Base-by-base conservation (phyloP, 805 yeast species). In the Kurtzmaniella cleridarum region DNA sequence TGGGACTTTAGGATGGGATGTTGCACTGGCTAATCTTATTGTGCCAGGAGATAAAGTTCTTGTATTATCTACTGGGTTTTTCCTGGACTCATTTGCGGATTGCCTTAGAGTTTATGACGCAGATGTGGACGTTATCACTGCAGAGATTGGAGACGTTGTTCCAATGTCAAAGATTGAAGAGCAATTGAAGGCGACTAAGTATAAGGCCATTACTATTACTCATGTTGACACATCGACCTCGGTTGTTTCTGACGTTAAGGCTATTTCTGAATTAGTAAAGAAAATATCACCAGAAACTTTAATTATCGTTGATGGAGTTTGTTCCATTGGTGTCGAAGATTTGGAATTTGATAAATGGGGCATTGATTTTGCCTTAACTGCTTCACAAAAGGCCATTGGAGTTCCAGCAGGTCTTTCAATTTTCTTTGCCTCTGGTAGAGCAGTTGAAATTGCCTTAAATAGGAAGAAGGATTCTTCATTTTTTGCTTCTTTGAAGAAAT, bases 221-320 rank as follows among this genome's bases (percentile, higher is more conserved):
- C 98, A 91, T 52, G 96, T 93, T 29, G 98, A 93, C 62, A 93
- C 98, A 33, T 88, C 96, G 2, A 88, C 97, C 27, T 95, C 95
- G n/a, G 96, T 91, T 31, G 76, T 89, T 30, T 69, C 81, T 33
- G 83, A 85, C 54, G 80, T 91, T 45, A 69, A 76, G 54, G 66
- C 69, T 13, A 71, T 89, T 41, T 62, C 95, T 20, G 64, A 61
- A 38, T 48, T 81, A n/a, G 82, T 85, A 43, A 77, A 79, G 51
- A 55, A 65, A 45, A 64, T 71, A 2, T 76, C 88, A 3, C 97
- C 98, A 39, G 84, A 84, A 24, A 78, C 96, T 17, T 72, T 91
- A 44, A 71, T 91, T 39, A 67, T 88, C 37, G 95, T 91, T 30
- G 98, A 91, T 60, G 96, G 95, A 34, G 98, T 91, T 24, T 93